These are phyloP conservation scores for Omphalea diandra DNA, from an alignment of 441 rosid species.

Conservation along the genomic window DNA sequence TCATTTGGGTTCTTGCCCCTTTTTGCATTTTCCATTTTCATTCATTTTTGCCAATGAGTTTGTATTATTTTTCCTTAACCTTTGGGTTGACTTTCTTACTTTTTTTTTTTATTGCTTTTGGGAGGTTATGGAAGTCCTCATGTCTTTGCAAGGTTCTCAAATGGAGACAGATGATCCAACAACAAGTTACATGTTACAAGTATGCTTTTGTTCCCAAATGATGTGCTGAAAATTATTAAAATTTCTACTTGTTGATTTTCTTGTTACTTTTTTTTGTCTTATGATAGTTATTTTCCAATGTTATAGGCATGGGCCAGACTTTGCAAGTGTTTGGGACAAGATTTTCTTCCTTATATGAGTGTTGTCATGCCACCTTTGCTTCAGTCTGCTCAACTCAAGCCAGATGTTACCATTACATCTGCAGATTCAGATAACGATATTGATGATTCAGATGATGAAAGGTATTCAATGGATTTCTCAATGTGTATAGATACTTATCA, in stretches of 20 bases:
- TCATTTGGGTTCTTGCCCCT: not conserved
- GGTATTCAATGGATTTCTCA: constrained; percentile 36
- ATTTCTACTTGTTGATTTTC: constrained; percentile 5
- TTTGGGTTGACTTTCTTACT: not conserved
- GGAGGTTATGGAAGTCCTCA: constrained; percentile 99
- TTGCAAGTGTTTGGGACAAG: constrained; percentile 98
- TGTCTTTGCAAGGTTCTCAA: constrained; percentile 96
- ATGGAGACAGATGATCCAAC: constrained; percentile 99
- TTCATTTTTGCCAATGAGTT: not conserved
- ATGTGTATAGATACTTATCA: not conserved
- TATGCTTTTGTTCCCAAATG: constrained; percentile 30
- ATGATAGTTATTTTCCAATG: constrained; percentile 16
- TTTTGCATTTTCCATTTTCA: too few species aligned
- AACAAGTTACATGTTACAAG: constrained; percentile 98
- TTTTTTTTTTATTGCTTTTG: constrained; percentile 17
- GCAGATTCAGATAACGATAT: constrained; percentile 97
- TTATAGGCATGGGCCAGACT: constrained; percentile 98
- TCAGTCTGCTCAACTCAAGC: constrained; percentile 97
- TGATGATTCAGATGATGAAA: constrained; percentile 95
- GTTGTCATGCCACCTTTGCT: constrained; percentile 99
- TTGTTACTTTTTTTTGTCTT: constrained; percentile 5
- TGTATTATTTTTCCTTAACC: not conserved
- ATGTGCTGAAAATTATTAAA: constrained; percentile 10
- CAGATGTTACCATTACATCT: constrained; percentile 97
- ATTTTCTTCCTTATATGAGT: constrained; percentile 96